Conservation (phyloP, 1,139 yeast species). For the Yamadazyma dendronema region DNA sequence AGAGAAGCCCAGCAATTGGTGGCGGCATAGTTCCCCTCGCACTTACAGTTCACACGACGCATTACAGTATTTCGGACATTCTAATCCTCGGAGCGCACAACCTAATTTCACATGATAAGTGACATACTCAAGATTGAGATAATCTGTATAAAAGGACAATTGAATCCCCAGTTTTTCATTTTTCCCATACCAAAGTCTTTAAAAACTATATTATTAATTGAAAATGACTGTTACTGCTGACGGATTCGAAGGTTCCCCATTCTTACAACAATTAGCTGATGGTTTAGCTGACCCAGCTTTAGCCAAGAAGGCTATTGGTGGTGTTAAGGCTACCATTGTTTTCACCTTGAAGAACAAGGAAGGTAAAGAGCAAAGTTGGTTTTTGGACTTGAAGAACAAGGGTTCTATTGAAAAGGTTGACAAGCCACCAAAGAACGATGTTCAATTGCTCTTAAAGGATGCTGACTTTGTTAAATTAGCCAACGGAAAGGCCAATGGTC, state of each 20-base stretch:
- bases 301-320: constrained; percentile 43
- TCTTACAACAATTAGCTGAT: constrained; percentile 41
- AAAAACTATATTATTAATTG: neutral
- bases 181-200: no score
- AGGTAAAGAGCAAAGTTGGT: constrained; percentile 67
- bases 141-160: constrained; percentile 5
- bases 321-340: constrained; percentile 63
- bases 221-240: constrained; percentile 35
- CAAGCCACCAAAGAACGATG: constrained; percentile 58
- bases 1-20: no score
- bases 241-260: constrained; percentile 49
- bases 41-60: neutral
- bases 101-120: constrained; percentile 5
- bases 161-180: constrained; percentile 5
- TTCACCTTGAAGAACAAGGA: constrained; percentile 70
- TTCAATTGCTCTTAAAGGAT: constrained; percentile 64
- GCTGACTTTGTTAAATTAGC: constrained; percentile 67
- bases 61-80: neutral
- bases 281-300: constrained; percentile 40
- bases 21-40: constrained; percentile 3
- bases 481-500: constrained; percentile 78
- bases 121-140: neutral
- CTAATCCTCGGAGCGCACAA: constrained; percentile 5
- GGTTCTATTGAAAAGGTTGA: constrained; percentile 55
- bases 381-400: constrained; percentile 64